phyloP scores from a whole-genome alignment of 2,329 filamentous ascomycete species.

The Hymenoscyphus repandus region DNA sequence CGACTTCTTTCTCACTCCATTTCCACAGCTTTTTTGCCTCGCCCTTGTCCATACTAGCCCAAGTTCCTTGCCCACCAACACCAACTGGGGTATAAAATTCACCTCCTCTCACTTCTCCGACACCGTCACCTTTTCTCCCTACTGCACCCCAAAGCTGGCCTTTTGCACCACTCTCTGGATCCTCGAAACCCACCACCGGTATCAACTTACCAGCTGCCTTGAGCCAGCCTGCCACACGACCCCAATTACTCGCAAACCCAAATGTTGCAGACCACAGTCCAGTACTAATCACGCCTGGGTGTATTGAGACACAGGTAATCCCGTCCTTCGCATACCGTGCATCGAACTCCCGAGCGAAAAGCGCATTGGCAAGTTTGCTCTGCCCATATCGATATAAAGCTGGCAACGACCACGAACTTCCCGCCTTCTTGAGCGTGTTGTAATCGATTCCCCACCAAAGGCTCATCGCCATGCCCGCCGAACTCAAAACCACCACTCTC shows the following conservation, averaged over 20 bases:
- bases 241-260: conserved; percentile 3
- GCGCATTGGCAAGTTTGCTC: conserved; percentile 42
- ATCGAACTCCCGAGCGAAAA: conserved; percentile 38
- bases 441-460: conserved; percentile 28
- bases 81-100: conserved; percentile 34
- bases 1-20: conserved; percentile 31
- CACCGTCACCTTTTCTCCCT: conserved; percentile 12
- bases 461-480: conserved; percentile 10
- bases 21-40: conserved; percentile 32
- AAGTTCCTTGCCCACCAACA: conserved; percentile 21
- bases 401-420: conserved; percentile 18
- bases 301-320: conserved; percentile 34
- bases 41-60: conserved; percentile 20
- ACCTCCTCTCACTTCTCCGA: conserved; percentile 28
- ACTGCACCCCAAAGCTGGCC: conserved; percentile 39
- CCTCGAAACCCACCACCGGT: conserved; percentile 6
- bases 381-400: conserved; percentile 37
- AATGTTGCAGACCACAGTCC: conserved; percentile 22
- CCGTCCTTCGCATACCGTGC: conserved; percentile 29
- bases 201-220: neutral
- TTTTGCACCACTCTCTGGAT: conserved; percentile 34
- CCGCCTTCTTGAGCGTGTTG: conserved; percentile 25
- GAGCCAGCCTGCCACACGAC: neutral
- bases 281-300: conserved; percentile 39
- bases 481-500: conserved; percentile 16